Percentiles rank a stretch among this genome's conserved stretches.
These are phyloP conservation scores for Closterium sp. DNA, from an alignment of 139 green algal genomes.

Conservation along the genomic window DNA sequence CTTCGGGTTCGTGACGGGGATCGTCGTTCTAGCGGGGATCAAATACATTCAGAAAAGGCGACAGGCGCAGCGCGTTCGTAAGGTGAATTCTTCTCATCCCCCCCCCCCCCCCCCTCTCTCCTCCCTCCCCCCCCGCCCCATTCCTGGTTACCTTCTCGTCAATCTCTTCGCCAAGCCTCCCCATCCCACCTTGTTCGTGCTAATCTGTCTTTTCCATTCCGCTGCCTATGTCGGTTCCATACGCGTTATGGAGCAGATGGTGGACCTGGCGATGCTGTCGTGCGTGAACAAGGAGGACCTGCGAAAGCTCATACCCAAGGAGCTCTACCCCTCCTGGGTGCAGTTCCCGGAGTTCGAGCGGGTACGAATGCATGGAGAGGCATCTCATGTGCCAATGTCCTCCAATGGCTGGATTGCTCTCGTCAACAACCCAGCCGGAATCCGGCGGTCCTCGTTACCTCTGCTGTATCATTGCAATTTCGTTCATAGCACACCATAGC, in stretches of 20 bases:
- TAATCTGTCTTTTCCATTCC: not conserved
- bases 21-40: not conserved
- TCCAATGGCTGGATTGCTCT: not conserved
- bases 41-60: constrained; percentile 5
- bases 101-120: too few relatives aligned
- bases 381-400: not conserved
- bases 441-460: not conserved
- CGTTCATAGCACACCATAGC: too few relatives aligned
- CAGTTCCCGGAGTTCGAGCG: constrained; percentile 39
- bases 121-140: too few relatives aligned
- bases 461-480: too few relatives aligned
- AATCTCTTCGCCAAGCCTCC: not conserved
- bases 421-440: not conserved
- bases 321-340: constrained; percentile 35
- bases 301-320: constrained; percentile 27
- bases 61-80: not conserved
- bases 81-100: not conserved
- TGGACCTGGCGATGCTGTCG: constrained; percentile 13
- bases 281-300: constrained; percentile 21
- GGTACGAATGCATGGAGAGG: not conserved
- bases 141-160: not conserved
- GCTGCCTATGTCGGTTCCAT: too few relatives aligned
- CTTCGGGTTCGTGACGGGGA: not conserved
- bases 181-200: not conserved
- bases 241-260: constrained; percentile 10